Evolutionary conservation across 345 rosid genomes (phyloP), one percentile per base, ranked within the genome.

Genomic region (Diplotaxis tenuifolia): DNA sequence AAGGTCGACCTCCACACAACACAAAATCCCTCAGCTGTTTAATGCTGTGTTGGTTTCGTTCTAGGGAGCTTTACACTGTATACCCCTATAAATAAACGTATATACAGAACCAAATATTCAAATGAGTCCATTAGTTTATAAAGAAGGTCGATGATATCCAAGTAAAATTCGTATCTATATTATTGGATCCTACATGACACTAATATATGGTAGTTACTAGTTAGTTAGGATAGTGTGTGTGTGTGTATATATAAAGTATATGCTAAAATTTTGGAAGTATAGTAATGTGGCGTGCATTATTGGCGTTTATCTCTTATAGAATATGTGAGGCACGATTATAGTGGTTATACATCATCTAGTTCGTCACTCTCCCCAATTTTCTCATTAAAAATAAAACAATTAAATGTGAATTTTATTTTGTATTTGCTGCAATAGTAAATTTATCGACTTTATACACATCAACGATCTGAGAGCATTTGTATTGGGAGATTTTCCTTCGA

Each of bases 1-100:
- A 70, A 76, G 75, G 80, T 70, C 80, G 80, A 65, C 62, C 61
- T 76, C 80, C 71, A 70, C 71, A 70, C 71, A 76, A 70, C 75
- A 76, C 62, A 76, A 68, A 71, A 38, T 40, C 32, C 66, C 68
- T 67, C 68, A 66, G 68, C 76, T 71, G 68, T 71, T 77, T 77
- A 77, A 60, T 65, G 76, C 68, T 36, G 76, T 36, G 76, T 65
- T 77, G 68, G 80, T 77, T 77, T 71, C 76, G 71, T 66, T 66
- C 57, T 38, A 25, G 76, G 76, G 64, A 77, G 76, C 80, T 66
- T 77, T 77, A 57, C 56, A 28, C 25, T 45, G 21, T 56, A 47
- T 65, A 55, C 36, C 22, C 21, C 9, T 14, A 62, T 21, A 50
- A 62, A 55, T 40, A 64, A 62, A 70, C 56, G 4, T 27, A 27